These are phyloP conservation scores for Leccinum rimulosum DNA, from an alignment of 768 basidiomycete species.

Conservation along the genomic window DNA sequence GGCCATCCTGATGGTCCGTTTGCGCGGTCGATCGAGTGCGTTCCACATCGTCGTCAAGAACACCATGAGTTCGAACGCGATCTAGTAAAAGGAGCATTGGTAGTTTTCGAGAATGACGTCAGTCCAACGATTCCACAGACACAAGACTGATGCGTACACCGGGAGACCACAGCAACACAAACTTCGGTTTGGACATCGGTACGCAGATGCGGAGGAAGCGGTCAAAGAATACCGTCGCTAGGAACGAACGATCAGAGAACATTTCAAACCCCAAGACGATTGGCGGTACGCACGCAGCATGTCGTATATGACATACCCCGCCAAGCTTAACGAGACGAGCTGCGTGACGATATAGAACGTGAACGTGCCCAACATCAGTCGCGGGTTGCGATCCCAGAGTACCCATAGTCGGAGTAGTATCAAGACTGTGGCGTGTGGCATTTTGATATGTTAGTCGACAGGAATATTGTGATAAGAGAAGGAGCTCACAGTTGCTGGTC, in stretches of 20 bases:
- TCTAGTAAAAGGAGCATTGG: no score
- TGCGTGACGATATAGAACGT: conserved; percentile 32
- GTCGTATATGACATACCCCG: conserved; percentile 24
- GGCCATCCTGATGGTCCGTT: no score
- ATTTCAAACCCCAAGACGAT: neutral
- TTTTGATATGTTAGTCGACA: no score
- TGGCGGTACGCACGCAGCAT: conserved; percentile 27
- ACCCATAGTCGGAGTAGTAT: conserved; percentile 41
- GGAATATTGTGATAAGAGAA: neutral
- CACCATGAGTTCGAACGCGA: no score
- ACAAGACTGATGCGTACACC: conserved; percentile 17
- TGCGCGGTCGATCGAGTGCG: no score
- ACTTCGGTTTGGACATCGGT: conserved; percentile 18
- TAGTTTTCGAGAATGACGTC: neutral
- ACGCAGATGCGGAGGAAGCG: conserved; percentile 20
- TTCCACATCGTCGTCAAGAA: no score
- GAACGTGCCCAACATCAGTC: conserved; percentile 31
- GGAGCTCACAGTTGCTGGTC: conserved; percentile 36
- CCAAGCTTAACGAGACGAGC: conserved; percentile 19
- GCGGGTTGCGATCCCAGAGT: conserved; percentile 31
- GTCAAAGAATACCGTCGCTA: conserved; percentile 18
- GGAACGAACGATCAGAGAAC: neutral
- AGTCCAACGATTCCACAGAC: neutral
- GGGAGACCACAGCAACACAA: conserved; percentile 28
- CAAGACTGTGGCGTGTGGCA: conserved; percentile 31